phyloP scores from a whole-genome alignment of 495 filamentous ascomycete species.

The Xylaria intraflava region DNA sequence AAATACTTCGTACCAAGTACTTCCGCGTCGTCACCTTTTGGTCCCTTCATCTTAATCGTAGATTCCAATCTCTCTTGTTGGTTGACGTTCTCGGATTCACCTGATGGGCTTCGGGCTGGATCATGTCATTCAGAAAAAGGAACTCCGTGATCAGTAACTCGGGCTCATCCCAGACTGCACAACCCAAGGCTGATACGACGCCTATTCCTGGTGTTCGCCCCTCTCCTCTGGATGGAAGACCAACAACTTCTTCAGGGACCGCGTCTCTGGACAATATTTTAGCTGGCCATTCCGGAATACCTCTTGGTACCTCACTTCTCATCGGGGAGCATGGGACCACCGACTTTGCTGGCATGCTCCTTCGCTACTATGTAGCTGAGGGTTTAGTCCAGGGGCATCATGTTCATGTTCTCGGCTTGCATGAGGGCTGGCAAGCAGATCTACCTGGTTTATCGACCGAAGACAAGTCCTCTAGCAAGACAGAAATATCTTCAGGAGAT shows the following conservation, averaged over 20 bases:
- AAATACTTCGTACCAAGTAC: too few relatives aligned
- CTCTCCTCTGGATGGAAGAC: slow-evolving; percentile 81
- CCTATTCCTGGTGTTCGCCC: slow-evolving; percentile 67
- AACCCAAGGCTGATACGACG: slow-evolving; percentile 24
- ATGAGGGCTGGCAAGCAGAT: slow-evolving; percentile 72
- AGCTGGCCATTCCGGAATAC: slow-evolving; percentile 81
- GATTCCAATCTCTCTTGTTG: neutral
- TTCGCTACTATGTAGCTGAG: slow-evolving; percentile 89
- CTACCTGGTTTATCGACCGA: slow-evolving; percentile 65
- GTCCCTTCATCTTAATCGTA: neutral
- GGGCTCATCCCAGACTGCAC: slow-evolving; percentile 24
- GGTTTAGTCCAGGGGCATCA: slow-evolving; percentile 87
- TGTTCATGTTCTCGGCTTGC: slow-evolving; percentile 75
- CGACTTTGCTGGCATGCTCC: slow-evolving; percentile 78
- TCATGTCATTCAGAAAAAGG: slow-evolving; percentile 86
- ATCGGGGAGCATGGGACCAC: slow-evolving; percentile 93
- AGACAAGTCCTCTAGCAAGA: slow-evolving; percentile 34
- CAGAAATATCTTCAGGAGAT: slow-evolving; percentile 43
- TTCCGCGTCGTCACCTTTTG: neutral
- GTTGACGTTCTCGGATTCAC: slow-evolving; percentile 9
- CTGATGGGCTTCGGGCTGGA: slow-evolving; percentile 50
- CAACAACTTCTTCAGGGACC: slow-evolving; percentile 86
- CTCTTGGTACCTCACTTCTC: slow-evolving; percentile 71
- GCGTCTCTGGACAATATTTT: slow-evolving; percentile 77
- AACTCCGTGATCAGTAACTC: slow-evolving; percentile 58